Percentiles rank a stretch among this genome's conserved stretches.
Evolutionary conservation across 208 protist genomes (phyloP).

Genomic region (Angomonas desouzai): DNA sequence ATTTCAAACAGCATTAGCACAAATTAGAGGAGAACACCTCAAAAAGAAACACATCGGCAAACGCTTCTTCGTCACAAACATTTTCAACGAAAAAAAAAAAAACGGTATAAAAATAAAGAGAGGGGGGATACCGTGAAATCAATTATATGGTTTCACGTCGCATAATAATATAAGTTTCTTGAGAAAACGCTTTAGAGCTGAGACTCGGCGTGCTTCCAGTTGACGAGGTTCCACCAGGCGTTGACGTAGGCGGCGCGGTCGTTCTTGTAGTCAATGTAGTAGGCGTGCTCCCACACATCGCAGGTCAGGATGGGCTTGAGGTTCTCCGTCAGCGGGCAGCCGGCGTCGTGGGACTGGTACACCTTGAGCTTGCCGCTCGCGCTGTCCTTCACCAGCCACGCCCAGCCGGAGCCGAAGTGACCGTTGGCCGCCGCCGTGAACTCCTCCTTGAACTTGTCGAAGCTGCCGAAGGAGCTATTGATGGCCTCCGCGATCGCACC

Average conservation of each 20-base stretch:
- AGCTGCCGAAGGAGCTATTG: slow-evolving; percentile 74
- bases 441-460: slow-evolving; percentile 92
- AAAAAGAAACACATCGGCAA: slow-evolving; percentile 6
- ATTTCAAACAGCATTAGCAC: neutral
- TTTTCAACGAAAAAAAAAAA: slow-evolving; percentile 20
- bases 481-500: slow-evolving; percentile 73
- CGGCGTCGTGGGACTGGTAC: slow-evolving; percentile 76
- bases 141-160: slow-evolving; percentile 2
- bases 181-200: neutral
- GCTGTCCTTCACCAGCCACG: slow-evolving; percentile 91
- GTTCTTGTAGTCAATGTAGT: slow-evolving; percentile 95
- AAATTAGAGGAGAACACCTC: neutral
- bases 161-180: neutral
- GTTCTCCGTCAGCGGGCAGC: slow-evolving; percentile 69
- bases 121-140: neutral
- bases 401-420: slow-evolving; percentile 95
- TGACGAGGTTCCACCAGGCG: slow-evolving; percentile 90
- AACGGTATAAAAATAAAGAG: neutral
- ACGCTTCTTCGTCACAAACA: too few species aligned
- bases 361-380: slow-evolving; percentile 80
- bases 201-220: slow-evolving; percentile 85
- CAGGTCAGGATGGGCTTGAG: slow-evolving; percentile 82
- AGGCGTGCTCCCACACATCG: slow-evolving; percentile 95
- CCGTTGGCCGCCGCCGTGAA: slow-evolving; percentile 79
- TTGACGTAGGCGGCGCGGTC: slow-evolving; percentile 89